Conservation (phyloP, 805 yeast genomes). For the Clavispora fructus region DNA sequence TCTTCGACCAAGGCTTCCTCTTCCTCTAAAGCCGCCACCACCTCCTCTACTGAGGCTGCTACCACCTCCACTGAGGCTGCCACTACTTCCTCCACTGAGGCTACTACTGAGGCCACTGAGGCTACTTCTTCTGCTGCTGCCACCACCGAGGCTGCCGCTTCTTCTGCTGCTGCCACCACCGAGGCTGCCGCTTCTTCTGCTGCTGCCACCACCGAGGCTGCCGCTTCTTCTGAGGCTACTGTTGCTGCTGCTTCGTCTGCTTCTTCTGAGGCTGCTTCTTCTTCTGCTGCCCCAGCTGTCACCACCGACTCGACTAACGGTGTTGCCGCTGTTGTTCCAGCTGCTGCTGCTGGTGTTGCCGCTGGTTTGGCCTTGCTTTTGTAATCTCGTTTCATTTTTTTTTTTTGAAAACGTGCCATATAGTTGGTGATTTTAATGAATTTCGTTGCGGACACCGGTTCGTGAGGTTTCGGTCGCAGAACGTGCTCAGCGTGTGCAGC, state of each 20-base stretch:
- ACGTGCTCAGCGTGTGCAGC: not conserved
- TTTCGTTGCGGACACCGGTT: not conserved
- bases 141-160: slow-evolving; percentile 1
- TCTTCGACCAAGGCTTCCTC: slow-evolving; percentile 8
- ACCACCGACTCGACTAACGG: slow-evolving; percentile 9
- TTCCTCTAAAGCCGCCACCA: slow-evolving; percentile 4
- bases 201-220: slow-evolving; percentile 3
- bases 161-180: slow-evolving; percentile 4
- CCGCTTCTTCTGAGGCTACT: slow-evolving; percentile 3
- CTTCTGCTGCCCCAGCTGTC: slow-evolving; percentile 6
- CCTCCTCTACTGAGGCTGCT: slow-evolving; percentile 1
- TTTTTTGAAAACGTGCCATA: not conserved
- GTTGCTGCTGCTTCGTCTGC: slow-evolving; percentile 4
- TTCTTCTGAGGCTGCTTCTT: slow-evolving; percentile 2
- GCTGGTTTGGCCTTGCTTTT: slow-evolving; percentile 13
- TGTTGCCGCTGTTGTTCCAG: slow-evolving; percentile 12
- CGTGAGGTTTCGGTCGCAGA: not conserved
- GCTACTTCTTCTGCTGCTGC: slow-evolving; percentile 3
- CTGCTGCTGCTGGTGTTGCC: slow-evolving; percentile 11
- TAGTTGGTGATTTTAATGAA: not conserved
- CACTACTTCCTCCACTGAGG: slow-evolving; percentile 1
- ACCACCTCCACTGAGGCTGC: slow-evolving; percentile 4
- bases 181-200: slow-evolving; percentile 2
- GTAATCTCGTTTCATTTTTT: slow-evolving; percentile 2
- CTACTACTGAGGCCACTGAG: not conserved